Base-by-base conservation (phyloP, 2,329 filamentous ascomycete genomes). In the Malbranchea cinnamomea region DNA sequence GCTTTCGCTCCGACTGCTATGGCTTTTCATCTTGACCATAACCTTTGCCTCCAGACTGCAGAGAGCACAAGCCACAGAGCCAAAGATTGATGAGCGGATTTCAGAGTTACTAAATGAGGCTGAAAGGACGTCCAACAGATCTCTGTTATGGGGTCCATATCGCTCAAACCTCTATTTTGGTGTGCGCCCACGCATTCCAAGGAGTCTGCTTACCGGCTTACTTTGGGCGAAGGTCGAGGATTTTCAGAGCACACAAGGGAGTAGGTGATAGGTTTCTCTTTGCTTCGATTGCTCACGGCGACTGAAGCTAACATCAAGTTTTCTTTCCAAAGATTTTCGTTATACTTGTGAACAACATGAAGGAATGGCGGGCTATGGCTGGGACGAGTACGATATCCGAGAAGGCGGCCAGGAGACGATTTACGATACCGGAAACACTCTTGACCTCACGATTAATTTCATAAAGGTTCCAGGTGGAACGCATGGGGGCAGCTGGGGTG, bases 331-430 rank as follows among this genome's bases (percentile, higher is more conserved):
- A 89, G 82, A 76, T 44, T 78, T 94, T 45, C 75, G 89, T 40
- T 84, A 93, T 53, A 94, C 89, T 0, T 98, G 89, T 58, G 89
- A 95, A 54, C 89, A 98, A 53, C 72, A 89, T 52, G 83, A 91
- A 52, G 79, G 79, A 41, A 92, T 98, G 68, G 78, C 74, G 27
- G 87, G 87, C 33, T 98, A 98, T 53, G 89, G 89, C 38, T 98
- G 89, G 89, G 85, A 95, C 46, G 82, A 92, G 52, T 98, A 91
- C 53, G 89, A 98, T 56, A 76, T 84, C 13, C 70, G 89, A 34
- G 78, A 68, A 33, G 89, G 89, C 38, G 89, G 89, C 33, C 67
- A 80, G 13, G 83, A 98, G 56, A 80, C 79, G 1, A 87, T 98
- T 36, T 83, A 91, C 49, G 89, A 98, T 53, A 74, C 76, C 31